These are phyloP conservation scores for Bryum argenteum DNA, from an alignment of 225 moss, liverwort and hornwort species.

Conservation along the genomic window DNA sequence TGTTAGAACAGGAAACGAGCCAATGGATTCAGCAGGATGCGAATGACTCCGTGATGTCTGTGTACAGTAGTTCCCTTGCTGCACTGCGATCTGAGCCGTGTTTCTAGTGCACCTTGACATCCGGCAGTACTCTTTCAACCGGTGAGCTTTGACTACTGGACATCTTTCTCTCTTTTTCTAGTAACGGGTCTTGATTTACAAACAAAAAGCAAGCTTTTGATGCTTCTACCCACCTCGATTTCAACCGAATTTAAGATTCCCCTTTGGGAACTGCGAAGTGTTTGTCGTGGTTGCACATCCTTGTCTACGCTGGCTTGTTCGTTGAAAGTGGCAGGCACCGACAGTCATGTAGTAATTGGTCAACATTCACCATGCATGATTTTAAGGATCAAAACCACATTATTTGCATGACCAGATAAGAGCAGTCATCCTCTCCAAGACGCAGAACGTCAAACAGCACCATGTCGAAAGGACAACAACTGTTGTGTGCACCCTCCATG, in stretches of 20 bases:
- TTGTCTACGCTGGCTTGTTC: neutral
- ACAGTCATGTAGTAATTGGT: neutral
- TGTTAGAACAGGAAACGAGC: neutral
- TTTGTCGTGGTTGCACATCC: neutral
- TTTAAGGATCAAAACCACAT: neutral
- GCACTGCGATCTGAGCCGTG: neutral
- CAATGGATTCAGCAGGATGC: conserved; percentile 5
- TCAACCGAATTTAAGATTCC: neutral
- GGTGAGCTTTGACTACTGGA: too few relatives aligned
- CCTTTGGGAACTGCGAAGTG: neutral
- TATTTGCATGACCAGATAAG: conserved; percentile 12
- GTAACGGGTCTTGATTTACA: neutral
- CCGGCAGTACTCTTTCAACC: neutral
- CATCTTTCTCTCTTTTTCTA: neutral
- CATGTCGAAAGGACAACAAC: conserved; percentile 21
- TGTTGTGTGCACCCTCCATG: neutral
- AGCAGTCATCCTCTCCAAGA: conserved; percentile 29
- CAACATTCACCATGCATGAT: neutral
- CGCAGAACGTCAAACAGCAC: conserved; percentile 25
- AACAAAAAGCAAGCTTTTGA: neutral
- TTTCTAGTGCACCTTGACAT: neutral
- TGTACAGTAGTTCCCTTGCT: neutral
- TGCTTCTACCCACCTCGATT: neutral
- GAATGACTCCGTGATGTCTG: neutral
- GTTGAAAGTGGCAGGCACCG: neutral